Percentiles rank a stretch among this genome's conserved stretches.
Evolutionary conservation across 495 filamentous ascomycete genomes (phyloP).

Genomic region (Penicillium lagena): DNA sequence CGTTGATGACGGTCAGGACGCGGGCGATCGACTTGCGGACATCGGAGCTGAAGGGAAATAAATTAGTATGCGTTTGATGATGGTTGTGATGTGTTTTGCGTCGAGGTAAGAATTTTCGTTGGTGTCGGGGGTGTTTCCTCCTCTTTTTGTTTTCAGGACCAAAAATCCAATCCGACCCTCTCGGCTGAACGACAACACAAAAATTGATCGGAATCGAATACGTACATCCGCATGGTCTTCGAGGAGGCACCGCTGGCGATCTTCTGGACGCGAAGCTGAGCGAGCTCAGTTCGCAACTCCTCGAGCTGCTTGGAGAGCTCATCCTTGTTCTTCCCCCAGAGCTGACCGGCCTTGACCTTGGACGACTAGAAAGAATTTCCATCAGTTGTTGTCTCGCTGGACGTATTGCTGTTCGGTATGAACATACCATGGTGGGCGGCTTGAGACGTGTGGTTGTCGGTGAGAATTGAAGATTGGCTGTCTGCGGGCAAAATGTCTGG

Average conservation of each 20-base stretch:
- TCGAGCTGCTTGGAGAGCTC: constrained; percentile 89
- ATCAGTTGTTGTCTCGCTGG: constrained; percentile 12
- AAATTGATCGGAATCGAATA: constrained; percentile 24
- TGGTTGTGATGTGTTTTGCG: constrained; percentile 1
- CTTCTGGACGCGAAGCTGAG: constrained; percentile 89
- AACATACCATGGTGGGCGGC: constrained; percentile 46
- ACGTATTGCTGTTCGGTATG: constrained; percentile 1
- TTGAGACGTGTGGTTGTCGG: constrained; percentile 44
- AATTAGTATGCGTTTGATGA: constrained; percentile 17
- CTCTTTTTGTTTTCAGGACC: background rate
- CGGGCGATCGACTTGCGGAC: constrained; percentile 98
- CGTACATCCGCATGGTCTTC: constrained; percentile 97
- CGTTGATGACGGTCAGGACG: constrained; percentile 97
- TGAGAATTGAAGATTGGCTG: constrained; percentile 41
- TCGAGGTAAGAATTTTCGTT: too few species aligned
- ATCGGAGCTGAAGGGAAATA: constrained; percentile 65
- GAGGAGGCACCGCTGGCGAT: constrained; percentile 84
- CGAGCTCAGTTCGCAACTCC: constrained; percentile 75
- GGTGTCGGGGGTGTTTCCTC: background rate
- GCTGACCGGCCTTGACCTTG: constrained; percentile 89
- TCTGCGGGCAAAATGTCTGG: constrained; percentile 37
- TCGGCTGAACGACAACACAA: background rate
- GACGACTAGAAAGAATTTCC: constrained; percentile 54
- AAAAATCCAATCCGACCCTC: background rate
- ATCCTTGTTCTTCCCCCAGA: constrained; percentile 99